These are phyloP conservation scores for Penicillium subrubescens DNA, from an alignment of 495 filamentous ascomycete species.

Conservation along the genomic window DNA sequence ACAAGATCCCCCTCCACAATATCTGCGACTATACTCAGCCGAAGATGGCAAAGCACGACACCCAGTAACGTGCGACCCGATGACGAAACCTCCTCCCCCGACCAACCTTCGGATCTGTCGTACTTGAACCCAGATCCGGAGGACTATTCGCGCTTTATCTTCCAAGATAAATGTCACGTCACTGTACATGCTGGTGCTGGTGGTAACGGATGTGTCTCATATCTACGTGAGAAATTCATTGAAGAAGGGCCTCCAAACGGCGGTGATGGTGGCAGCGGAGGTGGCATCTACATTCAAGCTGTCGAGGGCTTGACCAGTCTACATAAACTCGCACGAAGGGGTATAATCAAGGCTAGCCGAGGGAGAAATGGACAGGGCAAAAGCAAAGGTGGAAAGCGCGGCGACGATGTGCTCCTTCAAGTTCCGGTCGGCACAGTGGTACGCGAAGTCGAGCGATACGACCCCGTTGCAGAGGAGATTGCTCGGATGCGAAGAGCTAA, in stretches of 20 bases:
- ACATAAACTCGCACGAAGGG: conserved; percentile 83
- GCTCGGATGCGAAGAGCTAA: conserved; percentile 31
- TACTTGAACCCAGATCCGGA: conserved; percentile 77
- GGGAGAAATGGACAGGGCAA: conserved; percentile 89
- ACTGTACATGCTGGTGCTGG: conserved; percentile 76
- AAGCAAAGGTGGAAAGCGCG: conserved; percentile 73
- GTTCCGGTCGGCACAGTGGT: conserved; percentile 94
- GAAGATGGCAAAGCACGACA: conserved; percentile 40
- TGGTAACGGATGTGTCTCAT: conserved; percentile 91
- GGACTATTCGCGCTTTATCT: conserved; percentile 79
- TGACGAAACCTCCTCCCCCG: conserved; percentile 10
- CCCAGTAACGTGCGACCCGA: conserved; percentile 15
- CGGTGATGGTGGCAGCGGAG: conserved; percentile 89
- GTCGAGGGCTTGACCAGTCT: conserved; percentile 86
- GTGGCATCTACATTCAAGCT: conserved; percentile 92
- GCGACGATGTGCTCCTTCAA: conserved; percentile 82
- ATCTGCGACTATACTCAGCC: conserved; percentile 28
- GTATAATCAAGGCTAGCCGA: conserved; percentile 72
- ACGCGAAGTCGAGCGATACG: conserved; percentile 73
- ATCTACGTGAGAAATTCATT: conserved; percentile 85
- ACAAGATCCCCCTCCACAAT: conserved; percentile 35
- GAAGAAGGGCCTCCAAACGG: conserved; percentile 92
- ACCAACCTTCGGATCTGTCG: conserved; percentile 44
- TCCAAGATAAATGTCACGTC: conserved; percentile 81
- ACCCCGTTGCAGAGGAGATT: conserved; percentile 72